These are phyloP conservation scores for Ilyonectria robusta DNA, from an alignment of 2,329 filamentous ascomycete species.

Conservation along the genomic window DNA sequence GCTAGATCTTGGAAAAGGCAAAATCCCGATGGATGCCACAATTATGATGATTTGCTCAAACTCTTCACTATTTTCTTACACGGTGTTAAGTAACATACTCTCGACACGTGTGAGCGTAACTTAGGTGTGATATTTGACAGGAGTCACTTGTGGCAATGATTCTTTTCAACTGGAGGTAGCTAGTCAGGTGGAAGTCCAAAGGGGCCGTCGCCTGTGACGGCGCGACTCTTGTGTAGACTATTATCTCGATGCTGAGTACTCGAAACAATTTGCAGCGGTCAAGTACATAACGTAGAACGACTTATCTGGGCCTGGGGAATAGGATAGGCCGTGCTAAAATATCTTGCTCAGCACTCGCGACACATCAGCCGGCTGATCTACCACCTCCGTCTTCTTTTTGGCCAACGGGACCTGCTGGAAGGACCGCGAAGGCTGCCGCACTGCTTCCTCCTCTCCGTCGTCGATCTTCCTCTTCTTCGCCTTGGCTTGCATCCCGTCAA, in stretches of 20 bases:
- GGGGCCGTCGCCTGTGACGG: too few species aligned
- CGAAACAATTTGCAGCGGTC: background rate
- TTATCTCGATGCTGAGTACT: background rate
- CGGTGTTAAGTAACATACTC: too few species aligned
- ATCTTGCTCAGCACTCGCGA: constrained; percentile 75
- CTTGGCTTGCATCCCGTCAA: constrained; percentile 78
- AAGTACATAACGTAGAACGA: constrained; percentile 5
- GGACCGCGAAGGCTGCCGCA: constrained; percentile 54
- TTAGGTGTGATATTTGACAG: too few species aligned
- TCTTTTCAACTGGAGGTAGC: too few species aligned
- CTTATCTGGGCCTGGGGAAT: background rate
- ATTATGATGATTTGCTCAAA: too few species aligned
- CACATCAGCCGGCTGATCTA: constrained; percentile 68
- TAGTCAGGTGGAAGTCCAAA: too few species aligned
- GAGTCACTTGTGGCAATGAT: too few species aligned
- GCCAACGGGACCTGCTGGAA: constrained; percentile 78
- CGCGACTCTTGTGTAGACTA: background rate
- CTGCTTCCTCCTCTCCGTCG: constrained; percentile 41
- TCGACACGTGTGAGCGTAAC: too few species aligned
- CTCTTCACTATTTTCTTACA: too few species aligned
- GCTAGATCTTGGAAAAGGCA: too few species aligned
- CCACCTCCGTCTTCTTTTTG: constrained; percentile 60
- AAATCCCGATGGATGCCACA: too few species aligned
- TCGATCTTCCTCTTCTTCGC: constrained; percentile 56
- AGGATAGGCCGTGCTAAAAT: constrained; percentile 59